Evolutionary conservation across 306 rosid genomes (phyloP).

Genomic region (Erythrophleum fordii): DNA sequence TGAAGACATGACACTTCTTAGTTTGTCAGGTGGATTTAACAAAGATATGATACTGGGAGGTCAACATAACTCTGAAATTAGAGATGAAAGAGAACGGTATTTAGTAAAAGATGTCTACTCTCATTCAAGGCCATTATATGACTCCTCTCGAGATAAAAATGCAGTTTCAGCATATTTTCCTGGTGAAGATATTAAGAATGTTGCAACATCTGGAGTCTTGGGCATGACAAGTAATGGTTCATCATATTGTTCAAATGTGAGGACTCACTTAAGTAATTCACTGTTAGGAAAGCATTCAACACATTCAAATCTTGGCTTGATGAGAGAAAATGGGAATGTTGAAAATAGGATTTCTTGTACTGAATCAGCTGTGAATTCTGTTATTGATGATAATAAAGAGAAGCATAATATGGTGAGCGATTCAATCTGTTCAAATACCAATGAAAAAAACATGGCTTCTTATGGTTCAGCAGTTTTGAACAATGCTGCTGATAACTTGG

Average conservation of each 20-base stretch:
- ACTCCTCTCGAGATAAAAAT: constrained; percentile 35
- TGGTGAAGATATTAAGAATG: constrained; percentile 42
- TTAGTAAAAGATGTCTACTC: constrained; percentile 36
- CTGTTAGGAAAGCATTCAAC: constrained; percentile 9
- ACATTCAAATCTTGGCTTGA: background rate
- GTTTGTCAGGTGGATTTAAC: constrained; percentile 35
- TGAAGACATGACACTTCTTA: constrained; percentile 41
- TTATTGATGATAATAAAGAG: constrained; percentile 44
- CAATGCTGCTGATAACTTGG: constrained; percentile 40
- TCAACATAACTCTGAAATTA: constrained; percentile 36
- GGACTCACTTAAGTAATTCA: background rate
- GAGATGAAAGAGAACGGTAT: constrained; percentile 31
- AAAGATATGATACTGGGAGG: constrained; percentile 39
- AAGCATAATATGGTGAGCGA: constrained; percentile 39
- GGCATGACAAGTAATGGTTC: constrained; percentile 39
- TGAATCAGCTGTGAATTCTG: constrained; percentile 36
- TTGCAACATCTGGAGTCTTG: constrained; percentile 35
- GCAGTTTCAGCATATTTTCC: constrained; percentile 21
- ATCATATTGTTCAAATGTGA: constrained; percentile 33
- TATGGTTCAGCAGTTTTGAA: constrained; percentile 35
- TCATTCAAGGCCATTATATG: constrained; percentile 32
- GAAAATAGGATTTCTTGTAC: constrained; percentile 37
- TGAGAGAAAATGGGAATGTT: constrained; percentile 42
- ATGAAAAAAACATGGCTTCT: constrained; percentile 39
- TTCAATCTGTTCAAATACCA: constrained; percentile 38